Conservation (phyloP, 1,139 yeast genomes). For the Nakaseomyces nivariensis region DNA sequence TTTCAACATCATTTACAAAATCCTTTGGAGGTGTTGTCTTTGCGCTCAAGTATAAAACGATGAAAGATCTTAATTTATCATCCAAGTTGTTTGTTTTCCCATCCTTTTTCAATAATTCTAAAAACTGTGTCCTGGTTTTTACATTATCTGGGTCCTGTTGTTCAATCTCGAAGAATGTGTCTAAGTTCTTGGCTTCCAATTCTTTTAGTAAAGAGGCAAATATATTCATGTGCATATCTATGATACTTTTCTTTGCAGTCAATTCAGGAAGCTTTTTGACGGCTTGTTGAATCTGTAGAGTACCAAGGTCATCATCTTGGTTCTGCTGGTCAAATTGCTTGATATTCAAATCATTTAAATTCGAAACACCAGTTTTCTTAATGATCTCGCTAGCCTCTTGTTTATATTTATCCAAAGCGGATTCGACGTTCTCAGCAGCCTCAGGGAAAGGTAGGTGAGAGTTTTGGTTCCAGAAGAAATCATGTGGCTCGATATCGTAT, state of each 20-base stretch:
- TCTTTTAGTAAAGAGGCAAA: slow-evolving; percentile 76
- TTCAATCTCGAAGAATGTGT: slow-evolving; percentile 87
- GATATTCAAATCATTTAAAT: slow-evolving; percentile 47
- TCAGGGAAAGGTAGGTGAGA: slow-evolving; percentile 91
- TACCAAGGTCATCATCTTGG: slow-evolving; percentile 39
- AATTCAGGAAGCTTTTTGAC: slow-evolving; percentile 87
- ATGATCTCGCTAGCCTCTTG: slow-evolving; percentile 83
- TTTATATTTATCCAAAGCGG: slow-evolving; percentile 70
- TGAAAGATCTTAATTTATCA: slow-evolving; percentile 82
- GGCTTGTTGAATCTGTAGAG: slow-evolving; percentile 75
- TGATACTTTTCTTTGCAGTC: slow-evolving; percentile 75
- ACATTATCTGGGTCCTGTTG: slow-evolving; percentile 68
- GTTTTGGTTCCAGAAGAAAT: slow-evolving; percentile 83
- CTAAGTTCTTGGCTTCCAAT: slow-evolving; percentile 75
- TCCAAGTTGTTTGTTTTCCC: slow-evolving; percentile 39
- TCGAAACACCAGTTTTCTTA: slow-evolving; percentile 60
- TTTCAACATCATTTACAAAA: slow-evolving; percentile 59
- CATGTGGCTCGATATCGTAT: slow-evolving; percentile 77
- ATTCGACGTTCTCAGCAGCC: slow-evolving; percentile 91
- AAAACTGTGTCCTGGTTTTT: slow-evolving; percentile 48
- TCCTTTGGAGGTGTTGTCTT: slow-evolving; percentile 46
- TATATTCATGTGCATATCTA: slow-evolving; percentile 96
- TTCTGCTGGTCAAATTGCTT: slow-evolving; percentile 40
- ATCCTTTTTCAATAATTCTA: slow-evolving; percentile 42
- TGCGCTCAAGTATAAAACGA: slow-evolving; percentile 51